Evolutionary conservation across 495 filamentous ascomycete species (phyloP).

Genomic region (Hypoxylon fuscum): DNA sequence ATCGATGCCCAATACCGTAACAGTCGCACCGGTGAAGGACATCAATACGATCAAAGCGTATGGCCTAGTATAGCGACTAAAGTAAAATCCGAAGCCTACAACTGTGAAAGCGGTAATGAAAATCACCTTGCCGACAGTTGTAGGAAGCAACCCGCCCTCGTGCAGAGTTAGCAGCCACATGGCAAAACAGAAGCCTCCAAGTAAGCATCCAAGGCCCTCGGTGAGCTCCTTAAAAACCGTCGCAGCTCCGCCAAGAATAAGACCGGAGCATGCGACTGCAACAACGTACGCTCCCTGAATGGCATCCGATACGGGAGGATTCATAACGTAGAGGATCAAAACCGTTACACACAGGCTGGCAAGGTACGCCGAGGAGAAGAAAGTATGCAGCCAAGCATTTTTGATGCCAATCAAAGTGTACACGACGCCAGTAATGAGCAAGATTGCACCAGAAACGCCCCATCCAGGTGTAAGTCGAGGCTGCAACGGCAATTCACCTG

Average conservation of each 20-base stretch:
- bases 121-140: slow-evolving; percentile 68
- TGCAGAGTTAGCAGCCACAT: slow-evolving; percentile 91
- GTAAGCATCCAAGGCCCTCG: slow-evolving; percentile 84
- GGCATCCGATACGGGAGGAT: slow-evolving; percentile 75
- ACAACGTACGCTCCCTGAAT: slow-evolving; percentile 91
- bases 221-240: slow-evolving; percentile 86
- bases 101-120: slow-evolving; percentile 79
- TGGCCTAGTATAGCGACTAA: slow-evolving; percentile 78
- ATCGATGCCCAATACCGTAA: slow-evolving; percentile 83
- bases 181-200: slow-evolving; percentile 86
- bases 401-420: slow-evolving; percentile 85
- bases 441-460: slow-evolving; percentile 78
- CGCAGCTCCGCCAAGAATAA: slow-evolving; percentile 77
- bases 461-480: slow-evolving; percentile 82
- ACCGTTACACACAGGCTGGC: slow-evolving; percentile 79
- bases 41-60: slow-evolving; percentile 80
- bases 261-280: slow-evolving; percentile 76
- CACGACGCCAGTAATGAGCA: slow-evolving; percentile 73
- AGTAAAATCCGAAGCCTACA: slow-evolving; percentile 74
- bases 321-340: slow-evolving; percentile 91
- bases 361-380: slow-evolving; percentile 79
- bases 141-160: slow-evolving; percentile 75
- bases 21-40: slow-evolving; percentile 83
- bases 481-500: slow-evolving; percentile 70
- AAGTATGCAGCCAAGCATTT: slow-evolving; percentile 83